Evolutionary conservation across 2,329 filamentous ascomycete genomes (phyloP).

Genomic region (Colletotrichum lupini): DNA sequence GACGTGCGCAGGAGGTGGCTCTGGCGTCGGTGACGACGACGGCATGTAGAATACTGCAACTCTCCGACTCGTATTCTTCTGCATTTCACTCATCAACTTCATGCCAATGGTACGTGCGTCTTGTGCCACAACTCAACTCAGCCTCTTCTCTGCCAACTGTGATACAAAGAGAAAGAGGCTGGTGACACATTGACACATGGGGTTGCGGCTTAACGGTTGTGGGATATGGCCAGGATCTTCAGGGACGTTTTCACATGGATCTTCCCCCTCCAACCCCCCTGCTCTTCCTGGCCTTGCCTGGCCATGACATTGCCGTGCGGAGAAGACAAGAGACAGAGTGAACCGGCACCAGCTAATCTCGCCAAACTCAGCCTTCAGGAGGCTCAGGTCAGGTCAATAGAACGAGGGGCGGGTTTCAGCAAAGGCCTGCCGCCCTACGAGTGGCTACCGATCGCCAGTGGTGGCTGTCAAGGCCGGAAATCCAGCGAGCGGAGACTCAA

Average conservation of each 20-base stretch:
- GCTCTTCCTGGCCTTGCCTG: slow-evolving; percentile 1
- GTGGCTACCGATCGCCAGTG: slow-evolving; percentile 31
- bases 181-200: slow-evolving; percentile 21
- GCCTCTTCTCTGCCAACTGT: slow-evolving; percentile 19
- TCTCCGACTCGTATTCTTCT: slow-evolving; percentile 29
- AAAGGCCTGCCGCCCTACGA: slow-evolving; percentile 24
- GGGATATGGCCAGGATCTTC: slow-evolving; percentile 29
- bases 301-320: slow-evolving; percentile 8
- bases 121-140: slow-evolving; percentile 32
- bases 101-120: slow-evolving; percentile 28
- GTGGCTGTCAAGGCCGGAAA: slow-evolving; percentile 15
- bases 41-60: slow-evolving; percentile 25
- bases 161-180: not conserved
- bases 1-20: slow-evolving; percentile 27
- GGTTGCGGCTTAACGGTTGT: slow-evolving; percentile 33
- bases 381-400: slow-evolving; percentile 15
- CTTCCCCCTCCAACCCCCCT: not conserved
- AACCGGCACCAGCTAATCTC: slow-evolving; percentile 17
- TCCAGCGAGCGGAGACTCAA: slow-evolving; percentile 15
- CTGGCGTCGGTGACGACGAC: slow-evolving; percentile 22
- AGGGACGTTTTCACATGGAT: slow-evolving; percentile 31
- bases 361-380: slow-evolving; percentile 28
- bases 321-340: slow-evolving; percentile 10
- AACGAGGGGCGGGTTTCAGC: slow-evolving; percentile 25
- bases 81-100: slow-evolving; percentile 20